Base-by-base conservation (phyloP, 2,329 filamentous ascomycete genomes). In the Ophiostoma sp. region DNA sequence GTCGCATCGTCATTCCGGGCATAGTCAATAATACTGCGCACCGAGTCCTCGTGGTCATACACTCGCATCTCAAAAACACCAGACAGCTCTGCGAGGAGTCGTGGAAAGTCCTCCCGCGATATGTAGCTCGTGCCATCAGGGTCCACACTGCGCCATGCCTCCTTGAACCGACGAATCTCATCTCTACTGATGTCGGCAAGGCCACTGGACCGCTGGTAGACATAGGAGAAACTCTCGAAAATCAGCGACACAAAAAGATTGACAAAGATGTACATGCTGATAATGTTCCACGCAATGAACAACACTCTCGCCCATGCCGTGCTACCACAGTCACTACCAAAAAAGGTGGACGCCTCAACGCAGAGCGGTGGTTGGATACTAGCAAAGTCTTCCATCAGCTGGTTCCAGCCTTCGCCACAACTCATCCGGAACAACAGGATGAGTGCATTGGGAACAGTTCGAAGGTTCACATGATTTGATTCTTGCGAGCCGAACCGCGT, bases 231-330 rank as follows among this genome's bases (percentile, higher is more conserved):
- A 80, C 94, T 98, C 82, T 99, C 95, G 81, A 96, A 99, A 75
- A 99, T 99, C 78, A 99, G 88, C 67, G 95, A 99, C 71, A 99
- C 94, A 79, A 99, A 99, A 77, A 99, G 82, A 77, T 94, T 97
- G 77, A 98, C 94, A 77, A 99, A 99, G 76, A 99, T 96, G 81
- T 99, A 99, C 95, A 99, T 99, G 90, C 94, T 98, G 80, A 99
- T 86, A 76, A 99, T 94, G 82, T 99, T 99, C 95, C 95, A 99
- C 4, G 90, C 88, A 71, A 98, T 93, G 82, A 99, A 99, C 11
- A 99, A 83, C 44, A 89, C 87, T 68, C 93, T 86, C 8, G 95
- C 93, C 93, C 95, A 99, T 54, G 88, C 86, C 68, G 89, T 86
- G 80, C 94, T 97, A 71, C 95, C 95, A 77, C 95, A 99, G 80